phyloP scores from a whole-genome alignment of 1,284 basidiomycete species.

The Schizophyllum amplum region DNA sequence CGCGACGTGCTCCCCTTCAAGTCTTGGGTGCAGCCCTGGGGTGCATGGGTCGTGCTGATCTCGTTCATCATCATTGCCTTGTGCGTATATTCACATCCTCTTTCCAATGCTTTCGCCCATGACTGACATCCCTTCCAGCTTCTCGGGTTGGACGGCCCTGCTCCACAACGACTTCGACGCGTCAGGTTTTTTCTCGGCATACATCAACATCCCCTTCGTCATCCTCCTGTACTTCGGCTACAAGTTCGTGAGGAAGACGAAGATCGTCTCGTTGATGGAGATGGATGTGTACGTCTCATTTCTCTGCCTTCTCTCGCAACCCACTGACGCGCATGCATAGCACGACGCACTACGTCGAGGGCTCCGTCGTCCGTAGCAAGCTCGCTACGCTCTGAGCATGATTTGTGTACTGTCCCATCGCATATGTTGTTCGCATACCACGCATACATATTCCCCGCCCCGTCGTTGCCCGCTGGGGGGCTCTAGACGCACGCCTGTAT shows the following conservation, averaged over 20 bases:
- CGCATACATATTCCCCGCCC: neutral
- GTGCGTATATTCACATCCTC: neutral
- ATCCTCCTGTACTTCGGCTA: conserved; percentile 31
- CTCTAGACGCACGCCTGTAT: neutral
- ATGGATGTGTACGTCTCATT: conserved; percentile 9
- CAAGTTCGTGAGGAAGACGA: conserved; percentile 14
- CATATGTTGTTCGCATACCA: neutral
- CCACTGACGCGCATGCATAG: neutral
- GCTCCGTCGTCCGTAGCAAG: conserved; percentile 5
- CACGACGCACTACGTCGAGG: conserved; percentile 13
- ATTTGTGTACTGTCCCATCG: too few species aligned
- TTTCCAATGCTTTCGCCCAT: neutral
- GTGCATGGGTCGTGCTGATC: conserved; percentile 25
- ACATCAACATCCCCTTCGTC: conserved; percentile 39
- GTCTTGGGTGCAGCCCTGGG: conserved; percentile 34
- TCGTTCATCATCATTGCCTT: conserved; percentile 13
- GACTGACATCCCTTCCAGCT: neutral
- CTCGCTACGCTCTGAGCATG: neutral
- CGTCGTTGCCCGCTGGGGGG: neutral
- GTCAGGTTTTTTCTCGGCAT: conserved; percentile 28
- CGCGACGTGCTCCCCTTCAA: conserved; percentile 41
- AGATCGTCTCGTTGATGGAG: conserved; percentile 12
- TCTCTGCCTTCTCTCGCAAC: neutral
- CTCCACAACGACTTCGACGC: conserved; percentile 8
- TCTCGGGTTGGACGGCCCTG: conserved; percentile 10